phyloP scores from a whole-genome alignment of 495 filamentous ascomycete species.

The Tuber borchii region DNA sequence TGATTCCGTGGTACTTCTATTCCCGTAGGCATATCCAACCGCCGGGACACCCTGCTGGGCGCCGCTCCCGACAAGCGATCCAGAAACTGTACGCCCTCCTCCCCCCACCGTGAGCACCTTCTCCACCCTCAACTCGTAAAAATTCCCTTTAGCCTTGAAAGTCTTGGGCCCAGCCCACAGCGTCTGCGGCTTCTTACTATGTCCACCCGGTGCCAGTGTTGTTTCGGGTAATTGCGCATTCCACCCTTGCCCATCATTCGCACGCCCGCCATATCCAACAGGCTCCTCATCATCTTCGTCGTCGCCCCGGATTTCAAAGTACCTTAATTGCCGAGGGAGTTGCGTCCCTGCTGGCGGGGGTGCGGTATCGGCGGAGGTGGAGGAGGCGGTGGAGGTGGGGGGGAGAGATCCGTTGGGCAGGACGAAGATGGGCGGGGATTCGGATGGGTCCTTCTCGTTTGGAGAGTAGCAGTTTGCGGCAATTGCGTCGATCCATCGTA shows the following conservation, averaged over 20 bases:
- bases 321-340: not conserved
- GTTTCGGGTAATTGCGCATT: not conserved
- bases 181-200: not conserved
- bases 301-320: not conserved
- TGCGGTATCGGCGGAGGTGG: not conserved
- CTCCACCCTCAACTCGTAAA: constrained; percentile 5
- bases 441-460: not conserved
- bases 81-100: not conserved
- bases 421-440: not conserved
- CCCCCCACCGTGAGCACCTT: not conserved
- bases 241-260: not conserved
- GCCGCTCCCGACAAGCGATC: not conserved
- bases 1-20: not conserved
- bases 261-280: not conserved
- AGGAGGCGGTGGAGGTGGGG: not conserved
- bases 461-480: not conserved
- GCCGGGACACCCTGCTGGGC: not conserved
- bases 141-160: constrained; percentile 1
- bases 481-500: constrained; percentile 21
- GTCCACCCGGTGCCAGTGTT: not conserved
- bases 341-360: not conserved
- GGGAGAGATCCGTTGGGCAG: not conserved
- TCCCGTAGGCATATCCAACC: not conserved
- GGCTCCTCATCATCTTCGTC: not conserved
- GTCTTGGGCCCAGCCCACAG: not conserved